These are phyloP conservation scores for Alternaria rosae DNA, from an alignment of 2,329 filamentous ascomycete genomes.

Conservation along the genomic window DNA sequence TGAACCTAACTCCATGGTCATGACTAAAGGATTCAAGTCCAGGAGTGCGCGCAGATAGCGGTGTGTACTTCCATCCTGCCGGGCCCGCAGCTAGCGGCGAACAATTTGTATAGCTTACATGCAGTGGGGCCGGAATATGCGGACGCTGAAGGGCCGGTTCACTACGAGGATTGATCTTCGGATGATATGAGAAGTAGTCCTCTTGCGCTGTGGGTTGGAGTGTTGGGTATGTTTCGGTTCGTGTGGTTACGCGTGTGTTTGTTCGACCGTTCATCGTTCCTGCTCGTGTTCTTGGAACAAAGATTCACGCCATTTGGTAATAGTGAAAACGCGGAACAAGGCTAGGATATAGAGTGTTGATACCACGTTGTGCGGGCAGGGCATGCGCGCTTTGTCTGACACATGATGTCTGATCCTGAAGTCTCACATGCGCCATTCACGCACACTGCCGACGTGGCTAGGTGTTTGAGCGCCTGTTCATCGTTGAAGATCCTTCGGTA, in stretches of 20 bases:
- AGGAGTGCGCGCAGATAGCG: not conserved
- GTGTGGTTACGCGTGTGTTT: not conserved
- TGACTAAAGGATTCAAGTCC: slow-evolving; percentile 8
- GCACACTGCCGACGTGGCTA: not conserved
- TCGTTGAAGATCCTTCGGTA: not conserved
- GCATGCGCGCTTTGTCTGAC: not conserved
- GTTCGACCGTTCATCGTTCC: not conserved
- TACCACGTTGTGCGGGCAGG: not conserved
- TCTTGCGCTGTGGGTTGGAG: not conserved
- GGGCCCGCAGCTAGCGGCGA: slow-evolving; percentile 2
- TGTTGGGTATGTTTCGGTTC: not conserved
- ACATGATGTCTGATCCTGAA: not conserved
- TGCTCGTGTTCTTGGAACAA: not conserved
- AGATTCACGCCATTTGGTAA: not conserved
- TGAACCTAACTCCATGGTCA: slow-evolving; percentile 2
- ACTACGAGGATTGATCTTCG: not conserved
- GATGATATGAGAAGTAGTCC: not conserved
- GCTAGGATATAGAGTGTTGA: not conserved
- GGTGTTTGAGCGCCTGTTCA: not conserved
- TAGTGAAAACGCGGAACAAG: not conserved
- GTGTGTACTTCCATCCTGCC: slow-evolving; percentile 10
- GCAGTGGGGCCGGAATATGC: not conserved
- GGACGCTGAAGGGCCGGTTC: not conserved
- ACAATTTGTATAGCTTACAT: not conserved
- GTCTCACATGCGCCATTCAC: not conserved